Evolutionary conservation across 2,329 filamentous ascomycete species (phyloP).

Genomic region (Ceratocystis colombiana): DNA sequence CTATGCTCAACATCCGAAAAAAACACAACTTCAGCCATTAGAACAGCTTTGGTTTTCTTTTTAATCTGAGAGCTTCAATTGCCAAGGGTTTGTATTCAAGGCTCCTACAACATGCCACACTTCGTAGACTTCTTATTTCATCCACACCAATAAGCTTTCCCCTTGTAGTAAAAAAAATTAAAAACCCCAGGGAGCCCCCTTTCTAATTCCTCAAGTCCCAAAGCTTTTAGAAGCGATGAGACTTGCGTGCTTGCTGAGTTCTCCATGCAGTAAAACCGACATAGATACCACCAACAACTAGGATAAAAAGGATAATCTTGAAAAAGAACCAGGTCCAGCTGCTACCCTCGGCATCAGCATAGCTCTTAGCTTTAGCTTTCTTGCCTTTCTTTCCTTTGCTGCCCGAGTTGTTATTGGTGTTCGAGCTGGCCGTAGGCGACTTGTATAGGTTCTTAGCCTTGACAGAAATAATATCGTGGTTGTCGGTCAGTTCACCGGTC

Average conservation of each 20-base stretch:
- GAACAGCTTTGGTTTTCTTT: background rate
- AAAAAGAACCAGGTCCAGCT: slow-evolving; percentile 58
- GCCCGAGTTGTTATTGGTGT: slow-evolving; percentile 33
- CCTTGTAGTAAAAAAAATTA: background rate
- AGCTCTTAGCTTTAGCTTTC: slow-evolving; percentile 29
- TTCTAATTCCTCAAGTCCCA: background rate
- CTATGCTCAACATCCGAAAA: too few relatives aligned
- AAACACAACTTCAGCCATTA: background rate
- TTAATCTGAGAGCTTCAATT: background rate
- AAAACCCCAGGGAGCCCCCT: background rate
- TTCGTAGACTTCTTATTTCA: background rate
- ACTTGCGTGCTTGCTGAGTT: slow-evolving; percentile 47
- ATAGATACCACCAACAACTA: slow-evolving; percentile 63
- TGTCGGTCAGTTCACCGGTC: slow-evolving; percentile 92
- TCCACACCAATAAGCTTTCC: background rate
- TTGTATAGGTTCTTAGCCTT: slow-evolving; percentile 81
- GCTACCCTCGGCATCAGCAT: slow-evolving; percentile 33
- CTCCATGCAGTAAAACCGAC: slow-evolving; percentile 79
- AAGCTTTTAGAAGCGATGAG: slow-evolving; percentile 43
- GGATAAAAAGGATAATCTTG: slow-evolving; percentile 69
- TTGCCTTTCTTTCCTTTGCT: slow-evolving; percentile 35
- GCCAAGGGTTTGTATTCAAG: slow-evolving; percentile 6
- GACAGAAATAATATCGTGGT: slow-evolving; percentile 90
- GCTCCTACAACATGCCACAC: background rate
- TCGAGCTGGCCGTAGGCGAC: slow-evolving; percentile 35